Evolutionary conservation across 176 grass and related monocot genomes (phyloP).

Genomic region (Eleusine indica): DNA sequence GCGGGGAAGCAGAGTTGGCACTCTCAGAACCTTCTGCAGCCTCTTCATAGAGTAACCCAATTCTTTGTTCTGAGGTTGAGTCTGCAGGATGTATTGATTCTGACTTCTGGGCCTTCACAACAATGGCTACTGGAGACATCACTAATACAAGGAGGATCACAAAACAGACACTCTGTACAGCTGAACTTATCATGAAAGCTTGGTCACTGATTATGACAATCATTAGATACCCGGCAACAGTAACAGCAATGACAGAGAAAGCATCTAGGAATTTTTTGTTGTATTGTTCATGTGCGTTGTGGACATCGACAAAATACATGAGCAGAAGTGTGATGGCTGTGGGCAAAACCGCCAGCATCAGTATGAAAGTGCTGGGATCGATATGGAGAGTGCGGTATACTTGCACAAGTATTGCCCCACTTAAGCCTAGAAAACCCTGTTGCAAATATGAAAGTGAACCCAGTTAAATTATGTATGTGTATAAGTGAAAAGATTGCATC

Average conservation of each 20-base stretch:
- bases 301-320: conserved; percentile 74
- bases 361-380: conserved; percentile 65
- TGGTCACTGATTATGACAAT: conserved; percentile 73
- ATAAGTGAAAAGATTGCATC: background rate
- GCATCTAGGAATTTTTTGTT: conserved; percentile 76
- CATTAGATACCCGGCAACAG: conserved; percentile 82
- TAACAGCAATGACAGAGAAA: conserved; percentile 78
- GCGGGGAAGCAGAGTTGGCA: background rate
- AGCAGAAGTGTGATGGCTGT: conserved; percentile 63
- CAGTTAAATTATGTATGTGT: background rate
- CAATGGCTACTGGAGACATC: conserved; percentile 53
- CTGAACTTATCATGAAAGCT: conserved; percentile 53
- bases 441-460: conserved; percentile 35
- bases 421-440: conserved; percentile 58
- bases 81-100: conserved; percentile 38
- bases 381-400: conserved; percentile 50
- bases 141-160: conserved; percentile 59
- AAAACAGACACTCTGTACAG: conserved; percentile 49
- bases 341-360: conserved; percentile 76
- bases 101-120: conserved; percentile 51
- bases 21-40: conserved; percentile 11
- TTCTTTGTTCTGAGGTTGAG: conserved; percentile 29
- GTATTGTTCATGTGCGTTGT: conserved; percentile 29
- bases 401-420: conserved; percentile 85
- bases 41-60: conserved; percentile 25